These are phyloP conservation scores for Dendrocalamus sinicus DNA, from an alignment of 176 grass and related monocot species.

Conservation along the genomic window DNA sequence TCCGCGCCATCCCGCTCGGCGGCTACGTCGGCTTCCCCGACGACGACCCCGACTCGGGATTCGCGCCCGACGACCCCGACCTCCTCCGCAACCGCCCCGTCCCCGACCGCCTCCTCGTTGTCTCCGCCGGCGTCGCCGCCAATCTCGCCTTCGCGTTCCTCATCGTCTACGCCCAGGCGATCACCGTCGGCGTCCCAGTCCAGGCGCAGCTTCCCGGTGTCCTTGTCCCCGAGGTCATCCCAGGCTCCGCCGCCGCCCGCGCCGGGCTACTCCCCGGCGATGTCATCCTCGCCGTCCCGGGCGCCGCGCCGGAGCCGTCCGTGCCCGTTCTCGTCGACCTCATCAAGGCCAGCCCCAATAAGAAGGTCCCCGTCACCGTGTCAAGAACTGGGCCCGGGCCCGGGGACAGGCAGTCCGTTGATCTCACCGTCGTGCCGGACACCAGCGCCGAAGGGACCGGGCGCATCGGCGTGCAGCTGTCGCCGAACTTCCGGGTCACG, in stretches of 20 bases:
- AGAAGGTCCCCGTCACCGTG: constrained; percentile 67
- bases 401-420: constrained; percentile 32
- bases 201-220: constrained; percentile 75
- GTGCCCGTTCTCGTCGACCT: constrained; percentile 69
- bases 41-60: constrained; percentile 80
- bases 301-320: constrained; percentile 57
- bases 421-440: constrained; percentile 77
- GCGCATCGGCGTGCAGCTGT: constrained; percentile 81
- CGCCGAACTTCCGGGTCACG: constrained; percentile 67
- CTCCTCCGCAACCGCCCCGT: constrained; percentile 90
- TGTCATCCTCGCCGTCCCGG: constrained; percentile 72
- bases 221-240: constrained; percentile 78
- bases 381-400: constrained; percentile 26
- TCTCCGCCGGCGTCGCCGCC: constrained; percentile 86
- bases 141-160: constrained; percentile 89
- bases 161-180: constrained; percentile 75
- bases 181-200: constrained; percentile 83
- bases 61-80: constrained; percentile 80
- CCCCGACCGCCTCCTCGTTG: constrained; percentile 83
- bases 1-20: constrained; percentile 91
- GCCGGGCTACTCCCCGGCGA: constrained; percentile 74
- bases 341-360: constrained; percentile 72
- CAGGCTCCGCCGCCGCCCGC: constrained; percentile 69
- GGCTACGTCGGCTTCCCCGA: constrained; percentile 98
- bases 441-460: constrained; percentile 68